Conservation (phyloP, 805 yeast species). For the Saturnispora diversa region DNA sequence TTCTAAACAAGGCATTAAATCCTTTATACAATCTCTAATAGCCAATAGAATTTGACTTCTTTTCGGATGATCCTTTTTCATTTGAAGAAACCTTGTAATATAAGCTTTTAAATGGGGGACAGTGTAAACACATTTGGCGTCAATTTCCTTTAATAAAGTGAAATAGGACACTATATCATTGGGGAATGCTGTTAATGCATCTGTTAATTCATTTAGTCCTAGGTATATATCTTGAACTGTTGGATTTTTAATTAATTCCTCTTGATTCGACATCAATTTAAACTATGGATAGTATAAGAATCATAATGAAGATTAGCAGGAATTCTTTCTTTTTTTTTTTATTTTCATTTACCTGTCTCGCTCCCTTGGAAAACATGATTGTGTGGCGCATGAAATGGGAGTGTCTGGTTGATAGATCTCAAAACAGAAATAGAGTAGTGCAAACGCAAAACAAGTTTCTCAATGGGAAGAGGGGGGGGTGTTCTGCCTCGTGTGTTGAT, state of each 20-base stretch:
- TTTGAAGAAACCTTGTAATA: slow-evolving; percentile 41
- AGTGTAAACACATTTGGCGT: slow-evolving; percentile 79
- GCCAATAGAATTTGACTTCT: slow-evolving; percentile 31
- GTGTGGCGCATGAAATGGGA: no score
- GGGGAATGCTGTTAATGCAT: slow-evolving; percentile 87
- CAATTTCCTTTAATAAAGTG: slow-evolving; percentile 85
- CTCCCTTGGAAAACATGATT: no score
- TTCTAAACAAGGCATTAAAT: slow-evolving; percentile 84
- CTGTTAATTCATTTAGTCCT: slow-evolving; percentile 86
- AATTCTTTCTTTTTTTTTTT: no score
- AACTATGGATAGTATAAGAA: no score
- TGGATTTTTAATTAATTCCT: slow-evolving; percentile 15
- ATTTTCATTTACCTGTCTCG: no score
- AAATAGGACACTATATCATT: slow-evolving; percentile 73
- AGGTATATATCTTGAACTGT: slow-evolving; percentile 46
- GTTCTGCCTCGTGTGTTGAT: no score
- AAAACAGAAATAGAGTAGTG: no score
- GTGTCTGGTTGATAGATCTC: no score
- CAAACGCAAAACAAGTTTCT: no score
- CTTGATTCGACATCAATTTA: no score
- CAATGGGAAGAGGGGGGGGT: no score
- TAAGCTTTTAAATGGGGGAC: slow-evolving; percentile 56
- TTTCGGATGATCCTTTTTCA: slow-evolving; percentile 32
- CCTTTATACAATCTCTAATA: slow-evolving; percentile 44
- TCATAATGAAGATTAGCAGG: no score